These are phyloP conservation scores for Aspergillus fijiensis DNA, from an alignment of 2,329 filamentous ascomycete genomes.

Conservation along the genomic window DNA sequence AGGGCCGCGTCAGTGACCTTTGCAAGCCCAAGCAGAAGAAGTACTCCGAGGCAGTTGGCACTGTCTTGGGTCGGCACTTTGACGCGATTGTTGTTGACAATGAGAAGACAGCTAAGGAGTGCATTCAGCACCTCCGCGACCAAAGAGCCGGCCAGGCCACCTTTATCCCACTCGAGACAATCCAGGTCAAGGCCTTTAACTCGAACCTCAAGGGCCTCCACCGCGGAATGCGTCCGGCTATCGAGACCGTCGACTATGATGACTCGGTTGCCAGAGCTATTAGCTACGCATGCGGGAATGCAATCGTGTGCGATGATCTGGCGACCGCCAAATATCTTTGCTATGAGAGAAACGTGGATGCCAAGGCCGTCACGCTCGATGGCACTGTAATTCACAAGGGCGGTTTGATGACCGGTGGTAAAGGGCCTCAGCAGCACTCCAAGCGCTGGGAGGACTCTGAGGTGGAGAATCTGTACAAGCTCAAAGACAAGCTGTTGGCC, in stretches of 20 bases:
- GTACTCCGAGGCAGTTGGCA: conserved; percentile 88
- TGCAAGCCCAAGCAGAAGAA: conserved; percentile 98
- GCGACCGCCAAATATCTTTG: conserved; percentile 85
- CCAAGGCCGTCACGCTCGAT: conserved; percentile 91
- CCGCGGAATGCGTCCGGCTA: conserved; percentile 79
- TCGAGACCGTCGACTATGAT: conserved; percentile 95
- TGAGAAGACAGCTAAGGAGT: conserved; percentile 90
- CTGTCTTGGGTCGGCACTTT: conserved; percentile 87
- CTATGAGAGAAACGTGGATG: conserved; percentile 78
- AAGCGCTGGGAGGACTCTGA: conserved; percentile 88
- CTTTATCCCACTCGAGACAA: conserved; percentile 95
- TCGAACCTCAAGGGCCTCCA: conserved; percentile 86
- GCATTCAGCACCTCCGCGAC: conserved; percentile 90
- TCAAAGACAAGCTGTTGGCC: conserved; percentile 71
- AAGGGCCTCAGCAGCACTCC: conserved; percentile 72
- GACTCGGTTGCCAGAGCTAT: conserved; percentile 85
- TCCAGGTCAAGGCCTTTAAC: conserved; percentile 89
- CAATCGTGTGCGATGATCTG: conserved; percentile 88
- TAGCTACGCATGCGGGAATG: conserved; percentile 90
- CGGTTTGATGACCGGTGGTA: conserved; percentile 93
- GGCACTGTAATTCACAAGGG: conserved; percentile 97
- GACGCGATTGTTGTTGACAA: conserved; percentile 94
- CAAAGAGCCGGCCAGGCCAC: conserved; percentile 84
- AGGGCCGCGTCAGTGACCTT: conserved; percentile 83
- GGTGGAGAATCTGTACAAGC: conserved; percentile 76